Evolutionary conservation across 345 rosid genomes (phyloP), one percentile per base, ranked within the genome.

Genomic region (Adansonia digitata): DNA sequence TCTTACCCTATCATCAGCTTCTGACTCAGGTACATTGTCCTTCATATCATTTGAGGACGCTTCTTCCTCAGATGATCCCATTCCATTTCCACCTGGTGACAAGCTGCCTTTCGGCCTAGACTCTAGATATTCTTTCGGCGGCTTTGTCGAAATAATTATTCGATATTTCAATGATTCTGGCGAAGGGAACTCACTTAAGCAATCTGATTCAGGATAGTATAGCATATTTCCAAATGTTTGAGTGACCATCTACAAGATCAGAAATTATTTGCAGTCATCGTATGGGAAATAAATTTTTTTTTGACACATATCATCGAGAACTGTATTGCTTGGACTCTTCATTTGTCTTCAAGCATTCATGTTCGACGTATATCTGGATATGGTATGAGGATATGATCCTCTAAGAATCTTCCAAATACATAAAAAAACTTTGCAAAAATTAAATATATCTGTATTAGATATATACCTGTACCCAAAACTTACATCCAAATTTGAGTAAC

Each of bases 61-160:
- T 71, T 84, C 91, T 0, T 85, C 89, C n/a, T 85, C 89, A 0
- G 82, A 82, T 17, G 84, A 60, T 4, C 20, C 65, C 20, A 6
- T 29, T 60, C 22, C 59, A 52, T n/a, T 52, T 52, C 26, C 81
- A 43, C 46, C 75, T 40, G 77, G 83, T 67, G 87, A 84, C 67
- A 13, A 59, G 49, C 18, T 77, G 43, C 75, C 87, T 57, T 80
- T 87, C 2, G 81, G 79, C 78, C 72, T 43, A 26, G 37, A 45
- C 37, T 91, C 91, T 12, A 87, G 94, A 77, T 89, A 91, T 80
- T 95, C 98, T 79, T 88, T 90, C 24, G 99, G 99, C 0, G 91
- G 99, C 76, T 95, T 95, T 17, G 99, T 95, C 40, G 99, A 95
- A 71, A 95, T 90, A n/a, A 95, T 85, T 45, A 95, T 85, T 61